Conservation (phyloP, 345 rosid genomes). For the Trapa incisa region DNA sequence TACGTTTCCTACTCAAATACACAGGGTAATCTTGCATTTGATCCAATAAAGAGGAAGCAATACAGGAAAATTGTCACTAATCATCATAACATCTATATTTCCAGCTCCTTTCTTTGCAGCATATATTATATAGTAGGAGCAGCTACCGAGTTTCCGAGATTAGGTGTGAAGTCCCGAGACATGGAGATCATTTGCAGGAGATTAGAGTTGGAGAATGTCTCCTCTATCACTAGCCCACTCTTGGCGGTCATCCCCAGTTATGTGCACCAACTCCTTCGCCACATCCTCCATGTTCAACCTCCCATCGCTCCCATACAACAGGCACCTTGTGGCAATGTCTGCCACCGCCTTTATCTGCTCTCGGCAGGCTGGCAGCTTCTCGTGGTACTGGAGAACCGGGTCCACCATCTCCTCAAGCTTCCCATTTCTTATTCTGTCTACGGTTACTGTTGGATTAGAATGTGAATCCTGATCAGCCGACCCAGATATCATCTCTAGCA, state of each 20-base stretch:
- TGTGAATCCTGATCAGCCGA: background rate
- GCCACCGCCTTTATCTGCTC: conserved; percentile 64
- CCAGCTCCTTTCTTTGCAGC: background rate
- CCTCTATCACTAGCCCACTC: conserved; percentile 50
- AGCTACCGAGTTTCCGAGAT: background rate
- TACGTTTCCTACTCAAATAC: too few species aligned
- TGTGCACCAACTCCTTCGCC: conserved; percentile 53
- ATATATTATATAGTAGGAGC: background rate
- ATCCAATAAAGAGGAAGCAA: too few species aligned
- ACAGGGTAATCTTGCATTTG: too few species aligned
- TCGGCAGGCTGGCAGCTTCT: conserved; percentile 31
- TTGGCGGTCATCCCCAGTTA: conserved; percentile 36
- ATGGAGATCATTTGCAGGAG: conserved; percentile 81
- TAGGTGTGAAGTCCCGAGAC: conserved; percentile 63
- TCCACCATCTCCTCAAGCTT: conserved; percentile 67
- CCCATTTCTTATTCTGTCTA: conserved; percentile 45
- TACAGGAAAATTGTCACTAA: too few species aligned
- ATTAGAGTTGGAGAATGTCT: conserved; percentile 82
- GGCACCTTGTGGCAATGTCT: conserved; percentile 64
- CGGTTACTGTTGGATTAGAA: conserved; percentile 16
- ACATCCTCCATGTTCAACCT: conserved; percentile 64
- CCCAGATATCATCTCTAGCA: conserved; percentile 66
- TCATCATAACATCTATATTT: background rate
- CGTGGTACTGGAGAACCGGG: conserved; percentile 51
- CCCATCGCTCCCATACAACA: conserved; percentile 65